Evolutionary conservation across 179 eudicot species (phyloP).

Genomic region (Gypsophila paniculata): DNA sequence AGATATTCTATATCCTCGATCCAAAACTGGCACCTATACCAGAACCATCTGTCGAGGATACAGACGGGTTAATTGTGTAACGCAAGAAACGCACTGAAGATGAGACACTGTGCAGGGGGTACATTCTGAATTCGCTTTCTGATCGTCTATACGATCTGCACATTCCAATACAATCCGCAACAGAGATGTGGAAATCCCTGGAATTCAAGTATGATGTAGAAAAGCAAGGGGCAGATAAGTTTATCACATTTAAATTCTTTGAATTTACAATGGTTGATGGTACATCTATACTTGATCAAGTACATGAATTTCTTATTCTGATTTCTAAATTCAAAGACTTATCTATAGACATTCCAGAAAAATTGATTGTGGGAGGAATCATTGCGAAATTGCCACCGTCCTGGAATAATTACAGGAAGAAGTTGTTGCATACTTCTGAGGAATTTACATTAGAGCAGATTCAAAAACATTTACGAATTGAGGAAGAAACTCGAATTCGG

Average conservation of each 20-base stretch:
- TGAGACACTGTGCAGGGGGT: constrained; percentile 5
- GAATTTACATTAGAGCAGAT: constrained; percentile 12
- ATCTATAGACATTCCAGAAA: background rate
- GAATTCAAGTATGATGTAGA: constrained; percentile 14
- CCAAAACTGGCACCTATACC: background rate
- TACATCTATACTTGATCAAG: background rate
- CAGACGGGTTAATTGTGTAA: background rate
- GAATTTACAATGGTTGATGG: constrained; percentile 12
- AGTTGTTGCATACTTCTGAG: constrained; percentile 6
- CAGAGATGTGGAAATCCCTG: constrained; percentile 7
- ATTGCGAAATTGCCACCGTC: constrained; percentile 14
- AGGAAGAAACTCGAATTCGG: constrained; percentile 11
- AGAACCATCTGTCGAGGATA: background rate
- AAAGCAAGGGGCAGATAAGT: constrained; percentile 20
- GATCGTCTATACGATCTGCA: constrained; percentile 9
- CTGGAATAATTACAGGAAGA: constrained; percentile 18
- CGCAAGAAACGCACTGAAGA: constrained; percentile 11
- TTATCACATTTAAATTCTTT: constrained; percentile 7
- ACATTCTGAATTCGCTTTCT: constrained; percentile 7
- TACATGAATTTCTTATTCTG: constrained; percentile 8
- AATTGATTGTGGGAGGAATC: constrained; percentile 8
- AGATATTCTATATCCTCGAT: constrained; percentile 10
- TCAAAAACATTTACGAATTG: constrained; percentile 3
- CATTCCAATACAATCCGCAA: background rate
- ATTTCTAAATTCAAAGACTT: constrained; percentile 7